These are phyloP conservation scores for Termitomyces sp. DNA, from an alignment of 768 basidiomycete genomes.

Conservation along the genomic window DNA sequence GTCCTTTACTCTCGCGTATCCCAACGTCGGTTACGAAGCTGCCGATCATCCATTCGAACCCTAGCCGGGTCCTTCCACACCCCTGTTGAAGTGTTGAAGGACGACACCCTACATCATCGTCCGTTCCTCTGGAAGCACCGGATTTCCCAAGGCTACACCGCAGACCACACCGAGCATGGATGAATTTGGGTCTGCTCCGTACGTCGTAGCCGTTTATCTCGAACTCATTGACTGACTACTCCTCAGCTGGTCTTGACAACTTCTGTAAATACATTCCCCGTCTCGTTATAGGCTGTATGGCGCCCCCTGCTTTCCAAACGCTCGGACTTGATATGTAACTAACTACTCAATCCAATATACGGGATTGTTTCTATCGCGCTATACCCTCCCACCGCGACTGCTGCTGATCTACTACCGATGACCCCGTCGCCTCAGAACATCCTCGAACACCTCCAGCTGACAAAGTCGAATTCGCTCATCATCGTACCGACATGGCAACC, in stretches of 20 bases:
- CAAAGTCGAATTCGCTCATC: slow-evolving; percentile 20
- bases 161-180: slow-evolving; percentile 19
- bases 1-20: slow-evolving; percentile 11
- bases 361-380: slow-evolving; percentile 17
- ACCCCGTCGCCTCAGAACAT: slow-evolving; percentile 34
- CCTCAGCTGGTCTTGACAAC: slow-evolving; percentile 6
- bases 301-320: slow-evolving; percentile 31
- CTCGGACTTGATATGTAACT: slow-evolving; percentile 23
- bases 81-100: too few species aligned
- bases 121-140: slow-evolving; percentile 31
- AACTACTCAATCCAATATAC: slow-evolving; percentile 25
- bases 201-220: not conserved
- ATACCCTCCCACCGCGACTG: slow-evolving; percentile 25
- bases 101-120: not conserved
- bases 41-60: slow-evolving; percentile 6
- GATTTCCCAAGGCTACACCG: slow-evolving; percentile 33
- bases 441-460: slow-evolving; percentile 23
- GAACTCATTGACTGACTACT: not conserved
- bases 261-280: slow-evolving; percentile 10
- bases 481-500: slow-evolving; percentile 27
- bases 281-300: slow-evolving; percentile 21
- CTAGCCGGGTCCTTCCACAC: not conserved
- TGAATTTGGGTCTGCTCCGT: slow-evolving; percentile 26
- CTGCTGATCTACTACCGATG: slow-evolving; percentile 23
- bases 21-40: slow-evolving; percentile 15